phyloP scores from a whole-genome alignment of 108 stramenopile species.

The Cyclotella atomus region DNA sequence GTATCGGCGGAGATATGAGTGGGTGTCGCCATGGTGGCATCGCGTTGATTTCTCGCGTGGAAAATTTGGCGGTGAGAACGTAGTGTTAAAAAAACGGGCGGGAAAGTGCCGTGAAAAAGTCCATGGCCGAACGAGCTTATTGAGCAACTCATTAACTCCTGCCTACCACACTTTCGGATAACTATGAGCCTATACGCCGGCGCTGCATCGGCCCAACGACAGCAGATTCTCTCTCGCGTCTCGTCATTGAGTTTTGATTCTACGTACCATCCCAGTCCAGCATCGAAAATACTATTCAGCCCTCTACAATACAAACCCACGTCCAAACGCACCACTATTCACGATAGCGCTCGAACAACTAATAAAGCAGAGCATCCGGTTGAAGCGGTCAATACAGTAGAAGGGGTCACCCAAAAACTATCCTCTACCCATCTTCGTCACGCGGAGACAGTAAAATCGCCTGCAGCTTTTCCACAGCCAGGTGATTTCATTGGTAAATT shows the following conservation, averaged over 20 bases:
- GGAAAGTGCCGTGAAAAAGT: no score
- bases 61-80: no score
- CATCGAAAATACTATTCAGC: not conserved
- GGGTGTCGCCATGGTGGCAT: no score
- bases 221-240: slow-evolving; percentile 2
- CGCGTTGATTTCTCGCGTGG: no score
- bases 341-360: not conserved
- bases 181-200: not conserved
- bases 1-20: no score
- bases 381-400: not conserved
- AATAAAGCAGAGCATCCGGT: not conserved
- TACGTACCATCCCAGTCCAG: not conserved
- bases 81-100: no score
- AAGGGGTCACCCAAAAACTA: slow-evolving; percentile 3
- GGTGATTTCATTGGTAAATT: not conserved
- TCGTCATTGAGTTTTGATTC: not conserved
- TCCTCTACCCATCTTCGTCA: not conserved
- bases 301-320: not conserved
- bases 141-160: no score
- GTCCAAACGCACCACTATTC: not conserved
- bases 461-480: not conserved
- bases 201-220: slow-evolving; percentile 1
- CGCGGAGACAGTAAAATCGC: not conserved
- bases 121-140: no score
- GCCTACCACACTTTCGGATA: no score